Conservation (phyloP, 1,284 basidiomycete genomes). For the Gymnopus androsaceus region DNA sequence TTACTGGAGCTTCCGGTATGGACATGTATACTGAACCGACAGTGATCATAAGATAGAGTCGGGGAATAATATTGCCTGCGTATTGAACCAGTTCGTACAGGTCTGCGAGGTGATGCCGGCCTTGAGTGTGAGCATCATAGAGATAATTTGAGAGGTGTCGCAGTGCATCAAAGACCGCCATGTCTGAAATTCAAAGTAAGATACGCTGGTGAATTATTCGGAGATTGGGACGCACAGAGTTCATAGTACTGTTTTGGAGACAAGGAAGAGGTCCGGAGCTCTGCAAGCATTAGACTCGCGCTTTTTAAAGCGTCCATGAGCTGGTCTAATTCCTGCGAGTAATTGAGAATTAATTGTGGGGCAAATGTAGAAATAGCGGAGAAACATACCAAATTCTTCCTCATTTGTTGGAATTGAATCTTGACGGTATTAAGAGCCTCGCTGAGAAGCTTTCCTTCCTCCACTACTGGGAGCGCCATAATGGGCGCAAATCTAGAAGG, state of each 20-base stretch:
- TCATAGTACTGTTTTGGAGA: constrained; percentile 97
- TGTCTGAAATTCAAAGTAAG: constrained; percentile 55
- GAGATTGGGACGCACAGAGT: constrained; percentile 66
- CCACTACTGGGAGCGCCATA: constrained; percentile 47
- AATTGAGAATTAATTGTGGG: no score
- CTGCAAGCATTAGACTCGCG: constrained; percentile 93
- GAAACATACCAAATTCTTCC: constrained; percentile 78
- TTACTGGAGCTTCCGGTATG: constrained; percentile 90
- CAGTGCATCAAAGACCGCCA: constrained; percentile 94
- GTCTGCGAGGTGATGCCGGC: constrained; percentile 92
- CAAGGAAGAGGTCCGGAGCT: constrained; percentile 87
- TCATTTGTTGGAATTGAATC: constrained; percentile 92
- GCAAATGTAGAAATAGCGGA: no score
- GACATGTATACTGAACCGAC: constrained; percentile 98
- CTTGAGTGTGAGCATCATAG: constrained; percentile 88
- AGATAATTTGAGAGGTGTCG: constrained; percentile 93
- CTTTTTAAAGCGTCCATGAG: constrained; percentile 97
- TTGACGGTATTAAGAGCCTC: constrained; percentile 87
- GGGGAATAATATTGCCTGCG: constrained; percentile 91
- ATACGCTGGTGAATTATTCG: not conserved
- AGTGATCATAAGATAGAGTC: constrained; percentile 96
- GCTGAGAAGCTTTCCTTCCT: constrained; percentile 80
- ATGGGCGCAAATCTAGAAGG: constrained; percentile 15
- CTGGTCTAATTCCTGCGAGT: constrained; percentile 83
- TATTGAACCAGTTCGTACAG: constrained; percentile 97